These are phyloP conservation scores for Cyclotella cryptica DNA, from an alignment of 108 stramenopile species.

Conservation along the genomic window DNA sequence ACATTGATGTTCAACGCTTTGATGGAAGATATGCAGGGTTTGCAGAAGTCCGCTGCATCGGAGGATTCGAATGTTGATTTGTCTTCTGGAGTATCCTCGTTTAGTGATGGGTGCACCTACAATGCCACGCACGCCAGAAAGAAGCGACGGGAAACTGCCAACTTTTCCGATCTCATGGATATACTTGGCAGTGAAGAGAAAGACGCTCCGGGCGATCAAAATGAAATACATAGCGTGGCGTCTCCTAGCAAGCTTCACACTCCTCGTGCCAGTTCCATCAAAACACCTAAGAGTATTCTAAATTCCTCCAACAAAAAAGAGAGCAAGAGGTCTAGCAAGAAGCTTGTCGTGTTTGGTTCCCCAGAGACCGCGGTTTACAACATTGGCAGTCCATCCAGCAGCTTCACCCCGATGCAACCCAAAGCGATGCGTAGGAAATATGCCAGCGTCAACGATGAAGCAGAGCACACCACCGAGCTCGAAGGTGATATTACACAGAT, in stretches of 20 bases:
- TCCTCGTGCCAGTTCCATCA: conserved; percentile 5
- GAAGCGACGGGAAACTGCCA: conserved; percentile 42
- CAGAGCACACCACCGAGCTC: conserved; percentile 40
- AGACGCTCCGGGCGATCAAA: neutral
- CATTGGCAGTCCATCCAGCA: conserved; percentile 78
- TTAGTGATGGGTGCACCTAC: neutral
- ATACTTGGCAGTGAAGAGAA: conserved; percentile 15
- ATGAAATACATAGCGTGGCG: conserved; percentile 18
- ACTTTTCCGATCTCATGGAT: conserved; percentile 15
- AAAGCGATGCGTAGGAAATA: conserved; percentile 59
- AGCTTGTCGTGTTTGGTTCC: conserved; percentile 81
- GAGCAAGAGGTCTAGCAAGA: conserved; percentile 12
- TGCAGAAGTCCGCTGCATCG: neutral
- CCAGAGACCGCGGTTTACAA: conserved; percentile 82
- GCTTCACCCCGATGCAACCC: conserved; percentile 80
- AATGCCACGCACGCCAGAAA: conserved; percentile 13
- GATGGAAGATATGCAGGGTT: conserved; percentile 24
- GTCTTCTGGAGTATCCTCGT: neutral
- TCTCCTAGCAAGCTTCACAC: conserved; percentile 12
- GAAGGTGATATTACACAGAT: conserved; percentile 41
- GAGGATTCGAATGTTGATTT: neutral
- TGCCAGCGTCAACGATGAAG: conserved; percentile 15
- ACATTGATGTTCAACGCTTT: conserved; percentile 27
- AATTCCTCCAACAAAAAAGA: conserved; percentile 49
- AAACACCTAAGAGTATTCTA: conserved; percentile 55